phyloP scores from a whole-genome alignment of 352 stramenopile species.

The Salisapilia sapeloensis region DNA sequence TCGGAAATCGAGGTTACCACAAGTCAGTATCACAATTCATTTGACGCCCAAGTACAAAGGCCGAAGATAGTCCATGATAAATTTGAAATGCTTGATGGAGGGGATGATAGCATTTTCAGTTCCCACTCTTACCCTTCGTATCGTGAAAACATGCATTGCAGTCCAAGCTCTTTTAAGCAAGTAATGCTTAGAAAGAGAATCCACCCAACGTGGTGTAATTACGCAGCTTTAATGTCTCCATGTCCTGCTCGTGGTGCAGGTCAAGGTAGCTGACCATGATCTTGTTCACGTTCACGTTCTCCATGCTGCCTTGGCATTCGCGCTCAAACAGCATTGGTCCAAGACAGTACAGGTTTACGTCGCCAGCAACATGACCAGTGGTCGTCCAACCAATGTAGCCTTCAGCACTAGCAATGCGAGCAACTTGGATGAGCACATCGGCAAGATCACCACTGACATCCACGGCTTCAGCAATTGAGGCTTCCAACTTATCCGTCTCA shows the following conservation, averaged over 20 bases:
- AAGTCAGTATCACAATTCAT: no score
- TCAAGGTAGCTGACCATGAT: conserved; percentile 56
- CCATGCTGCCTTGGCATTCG: conserved; percentile 43
- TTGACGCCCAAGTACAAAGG: no score
- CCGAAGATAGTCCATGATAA: no score
- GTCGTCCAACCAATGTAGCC: conserved; percentile 42
- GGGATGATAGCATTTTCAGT: no score
- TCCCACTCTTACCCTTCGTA: no score
- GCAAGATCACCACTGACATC: conserved; percentile 18
- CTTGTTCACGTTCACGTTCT: conserved; percentile 62
- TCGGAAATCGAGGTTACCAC: no score
- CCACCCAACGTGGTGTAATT: conserved; percentile 1
- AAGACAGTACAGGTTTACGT: conserved; percentile 63
- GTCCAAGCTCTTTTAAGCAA: conserved; percentile 1
- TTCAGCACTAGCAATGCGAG: conserved; percentile 24
- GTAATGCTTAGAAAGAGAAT: neutral
- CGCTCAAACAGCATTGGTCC: conserved; percentile 29
- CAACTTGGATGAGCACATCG: conserved; percentile 31
- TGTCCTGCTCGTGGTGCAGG: conserved; percentile 27
- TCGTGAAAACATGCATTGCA: no score
- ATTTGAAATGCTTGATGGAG: no score
- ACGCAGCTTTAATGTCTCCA: conserved; percentile 28
- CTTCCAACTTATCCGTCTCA: conserved; percentile 9
- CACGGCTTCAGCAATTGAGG: conserved; percentile 20
- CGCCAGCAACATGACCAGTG: conserved; percentile 40